phyloP scores from a whole-genome alignment of 192 early-diverging fungal genomes.

The Coemansia umbellata region DNA sequence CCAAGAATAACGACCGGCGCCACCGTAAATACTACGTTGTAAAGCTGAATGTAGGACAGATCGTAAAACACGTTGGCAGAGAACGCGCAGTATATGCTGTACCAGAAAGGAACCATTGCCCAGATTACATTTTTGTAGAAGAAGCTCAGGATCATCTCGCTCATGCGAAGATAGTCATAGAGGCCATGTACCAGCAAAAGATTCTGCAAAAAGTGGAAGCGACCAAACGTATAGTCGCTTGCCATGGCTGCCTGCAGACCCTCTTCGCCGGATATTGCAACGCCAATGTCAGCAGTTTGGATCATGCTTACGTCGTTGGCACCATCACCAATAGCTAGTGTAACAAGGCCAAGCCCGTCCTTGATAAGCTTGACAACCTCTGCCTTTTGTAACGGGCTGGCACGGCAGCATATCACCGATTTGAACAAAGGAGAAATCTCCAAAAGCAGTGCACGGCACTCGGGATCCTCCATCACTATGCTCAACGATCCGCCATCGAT shows the following conservation, averaged over 20 bases:
- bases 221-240: conserved; percentile 87
- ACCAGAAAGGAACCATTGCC: conserved; percentile 92
- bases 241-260: conserved; percentile 92
- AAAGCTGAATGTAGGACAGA: conserved; percentile 85
- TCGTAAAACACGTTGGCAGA: conserved; percentile 92
- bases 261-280: conserved; percentile 75
- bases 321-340: conserved; percentile 71
- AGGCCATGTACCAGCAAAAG: conserved; percentile 90
- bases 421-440: conserved; percentile 69
- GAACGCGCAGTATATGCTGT: conserved; percentile 89
- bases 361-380: conserved; percentile 87
- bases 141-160: conserved; percentile 88
- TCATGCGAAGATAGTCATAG: conserved; percentile 85
- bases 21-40: conserved; percentile 75
- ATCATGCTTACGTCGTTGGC: conserved; percentile 97
- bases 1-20: conserved; percentile 64
- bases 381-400: conserved; percentile 92
- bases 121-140: conserved; percentile 97
- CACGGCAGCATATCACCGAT: conserved; percentile 93
- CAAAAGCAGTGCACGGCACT: conserved; percentile 45
- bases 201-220: conserved; percentile 85
- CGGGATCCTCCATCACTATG: conserved; percentile 38
- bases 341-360: conserved; percentile 64
- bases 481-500: conserved; percentile 76
- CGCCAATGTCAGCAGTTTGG: conserved; percentile 88